phyloP scores from a whole-genome alignment of 495 filamentous ascomycete genomes.

The Hypoxylon trugodes region DNA sequence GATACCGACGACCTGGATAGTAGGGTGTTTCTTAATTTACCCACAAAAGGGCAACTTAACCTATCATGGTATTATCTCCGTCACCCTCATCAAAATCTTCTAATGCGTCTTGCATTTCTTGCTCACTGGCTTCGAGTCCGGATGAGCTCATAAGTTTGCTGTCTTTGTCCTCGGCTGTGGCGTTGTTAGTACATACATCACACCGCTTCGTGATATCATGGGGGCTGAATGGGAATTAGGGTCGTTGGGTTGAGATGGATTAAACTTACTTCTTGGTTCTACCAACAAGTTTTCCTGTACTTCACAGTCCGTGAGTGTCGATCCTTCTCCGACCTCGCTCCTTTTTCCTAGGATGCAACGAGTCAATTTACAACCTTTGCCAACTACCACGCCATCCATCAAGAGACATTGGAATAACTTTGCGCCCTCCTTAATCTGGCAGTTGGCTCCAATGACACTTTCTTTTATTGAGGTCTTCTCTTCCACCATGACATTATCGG shows the following conservation, averaged over 20 bases:
- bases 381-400: constrained; percentile 89
- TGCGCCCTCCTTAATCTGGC: constrained; percentile 81
- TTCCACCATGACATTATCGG: constrained; percentile 83
- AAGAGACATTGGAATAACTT: constrained; percentile 81
- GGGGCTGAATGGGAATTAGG: neutral
- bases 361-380: constrained; percentile 76
- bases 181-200: constrained; percentile 25
- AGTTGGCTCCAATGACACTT: constrained; percentile 84
- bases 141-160: constrained; percentile 88
- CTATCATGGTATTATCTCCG: constrained; percentile 19
- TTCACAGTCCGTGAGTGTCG: constrained; percentile 83
- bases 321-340: constrained; percentile 77
- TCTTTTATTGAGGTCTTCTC: constrained; percentile 88
- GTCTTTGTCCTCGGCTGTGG: constrained; percentile 75
- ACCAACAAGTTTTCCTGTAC: constrained; percentile 88
- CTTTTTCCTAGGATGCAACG: constrained; percentile 83
- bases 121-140: constrained; percentile 69
- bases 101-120: constrained; percentile 56
- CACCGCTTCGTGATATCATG: constrained; percentile 20
- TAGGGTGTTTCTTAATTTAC: constrained; percentile 24
- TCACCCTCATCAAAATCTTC: constrained; percentile 46
- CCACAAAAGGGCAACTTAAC: too few relatives aligned
- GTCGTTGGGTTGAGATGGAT: neutral
- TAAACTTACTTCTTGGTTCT: constrained; percentile 72
- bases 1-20: constrained; percentile 21